Base-by-base conservation (phyloP, 2,329 filamentous ascomycete species). In the Exserohilum rostratum region DNA sequence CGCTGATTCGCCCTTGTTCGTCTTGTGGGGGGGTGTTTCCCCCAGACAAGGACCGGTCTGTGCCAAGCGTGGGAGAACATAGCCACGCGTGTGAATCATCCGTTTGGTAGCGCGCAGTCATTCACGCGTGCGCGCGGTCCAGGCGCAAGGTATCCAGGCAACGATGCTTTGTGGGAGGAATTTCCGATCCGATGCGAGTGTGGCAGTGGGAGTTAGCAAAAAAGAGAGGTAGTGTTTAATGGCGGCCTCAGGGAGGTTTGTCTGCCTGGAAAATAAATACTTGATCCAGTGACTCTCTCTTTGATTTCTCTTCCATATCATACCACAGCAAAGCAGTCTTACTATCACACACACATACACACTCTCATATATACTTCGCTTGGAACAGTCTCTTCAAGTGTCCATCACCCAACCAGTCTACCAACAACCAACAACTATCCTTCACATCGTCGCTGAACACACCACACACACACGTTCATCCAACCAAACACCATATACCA, bases 231-330 rank as follows among this genome's bases (percentile, higher is more conserved):
- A 61, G 48, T 67, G 61, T 67, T 64, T 65, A 64, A 29, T 39
- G 59, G 55, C 68, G 69, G 70, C 69, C 70, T 73, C 69, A 70
- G 64, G 62, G 57, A n/a, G 13, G n/a, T 31, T 58, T n/a, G 59
- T 66, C 64, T 72, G 69, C 68, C 68, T 72, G 60, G 65, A 55
- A 51, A n/a, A n/a, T 71, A 46, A 51, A 72, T 72, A 71, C 13
- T 29, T n/a, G 13, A 18, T 42, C 22, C 5, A 42, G 17, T 45
- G 35, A 37, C 17, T 44, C 38, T 56, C 58, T 59, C 59, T 61
- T 57, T 47, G n/a, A n/a, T 58, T 47, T 60, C 55, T 37, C 9
- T 40, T 31, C 27, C 45, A 48, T 50, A 50, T 49, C 50, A 33
- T 38, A 30, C 33, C 18, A 34, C 17, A 39, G 38, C 50, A 47